Base-by-base conservation (phyloP, 2,329 filamentous ascomycete species). In the Trichoderma sp. region DNA sequence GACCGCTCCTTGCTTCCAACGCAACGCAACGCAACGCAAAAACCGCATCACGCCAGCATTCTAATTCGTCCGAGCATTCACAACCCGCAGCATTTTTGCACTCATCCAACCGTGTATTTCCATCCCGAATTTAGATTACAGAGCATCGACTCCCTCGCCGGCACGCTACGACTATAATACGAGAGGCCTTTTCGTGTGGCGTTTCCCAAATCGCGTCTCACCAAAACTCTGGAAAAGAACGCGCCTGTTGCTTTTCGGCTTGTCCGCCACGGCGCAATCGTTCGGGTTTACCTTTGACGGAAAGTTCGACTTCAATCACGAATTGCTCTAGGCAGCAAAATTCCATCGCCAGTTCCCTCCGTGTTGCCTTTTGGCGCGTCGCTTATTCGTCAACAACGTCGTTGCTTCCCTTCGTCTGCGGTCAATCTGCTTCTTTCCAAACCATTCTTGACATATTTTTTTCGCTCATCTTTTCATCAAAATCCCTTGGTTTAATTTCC, bases 1-100 rank as follows among this genome's bases (percentile, higher is more conserved):
- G 72, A 65, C 73, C 73, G 65, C 76, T 77, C 77, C 62, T 76
- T 75, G 73, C 74, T 73, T 73, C 73, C 66, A 71, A 64, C 73
- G 71, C 28, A 68, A 56, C 36, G 32, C 65, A 71, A 64, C 73
- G 71, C 28, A 68, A 56, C 36, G 34, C 34, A 36, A 36, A 43
- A 36, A 34, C 36, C 30, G 36, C 71, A 60, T 65, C 39, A 39
- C 26, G 39, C 18, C 66, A 60, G 60, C 71, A 57, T 72, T 72
- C 66, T 72, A 63, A 65, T 72, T 68, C 70, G 64, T 47, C 43
- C 63, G 70, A 68, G 63, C 36, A 65, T 70, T 69, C 60, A 70
- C 30, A 70, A 64, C 15, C 34, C 58, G 21, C 64, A 68, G 28
- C 56, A 34, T 72, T 69, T 68, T 43, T 43, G 62, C 36, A 71